These are phyloP conservation scores for Fraxinus excelsior DNA, from an alignment of 257 asterid genomes.

Conservation along the genomic window DNA sequence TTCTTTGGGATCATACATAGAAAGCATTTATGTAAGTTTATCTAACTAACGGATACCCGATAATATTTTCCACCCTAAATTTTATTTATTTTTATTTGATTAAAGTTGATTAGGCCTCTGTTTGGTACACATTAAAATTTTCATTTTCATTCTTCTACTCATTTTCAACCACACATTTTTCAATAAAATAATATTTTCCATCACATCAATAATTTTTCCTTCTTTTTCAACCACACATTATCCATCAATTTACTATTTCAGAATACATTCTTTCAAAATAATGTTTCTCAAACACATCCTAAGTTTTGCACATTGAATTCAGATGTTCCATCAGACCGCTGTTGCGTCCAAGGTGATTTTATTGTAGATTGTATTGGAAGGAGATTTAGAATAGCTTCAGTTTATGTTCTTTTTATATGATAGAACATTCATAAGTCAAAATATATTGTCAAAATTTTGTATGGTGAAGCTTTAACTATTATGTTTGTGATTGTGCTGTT, in stretches of 20 bases:
- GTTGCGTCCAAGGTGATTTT: neutral
- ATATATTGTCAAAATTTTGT: neutral
- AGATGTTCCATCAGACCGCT: neutral
- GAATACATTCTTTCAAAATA: too few relatives aligned
- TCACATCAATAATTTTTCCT: too few relatives aligned
- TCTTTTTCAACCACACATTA: too few relatives aligned
- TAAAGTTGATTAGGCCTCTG: neutral
- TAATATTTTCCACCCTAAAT: neutral
- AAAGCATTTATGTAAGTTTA: neutral
- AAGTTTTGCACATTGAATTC: constrained; percentile 1
- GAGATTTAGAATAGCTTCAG: neutral
- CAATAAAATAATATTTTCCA: too few relatives aligned
- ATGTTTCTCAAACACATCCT: too few relatives aligned
- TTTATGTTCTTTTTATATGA: neutral
- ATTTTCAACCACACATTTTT: too few relatives aligned
- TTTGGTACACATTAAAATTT: too few relatives aligned
- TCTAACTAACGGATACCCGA: neutral
- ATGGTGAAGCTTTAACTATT: neutral
- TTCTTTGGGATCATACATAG: neutral
- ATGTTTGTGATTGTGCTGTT: neutral
- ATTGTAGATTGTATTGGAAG: neutral
- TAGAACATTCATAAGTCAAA: neutral
- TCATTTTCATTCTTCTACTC: too few relatives aligned
- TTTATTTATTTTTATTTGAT: neutral
- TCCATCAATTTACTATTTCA: too few relatives aligned